These are phyloP conservation scores for Allium cepa DNA, from an alignment of 106 monocot genomes.

Conservation along the genomic window DNA sequence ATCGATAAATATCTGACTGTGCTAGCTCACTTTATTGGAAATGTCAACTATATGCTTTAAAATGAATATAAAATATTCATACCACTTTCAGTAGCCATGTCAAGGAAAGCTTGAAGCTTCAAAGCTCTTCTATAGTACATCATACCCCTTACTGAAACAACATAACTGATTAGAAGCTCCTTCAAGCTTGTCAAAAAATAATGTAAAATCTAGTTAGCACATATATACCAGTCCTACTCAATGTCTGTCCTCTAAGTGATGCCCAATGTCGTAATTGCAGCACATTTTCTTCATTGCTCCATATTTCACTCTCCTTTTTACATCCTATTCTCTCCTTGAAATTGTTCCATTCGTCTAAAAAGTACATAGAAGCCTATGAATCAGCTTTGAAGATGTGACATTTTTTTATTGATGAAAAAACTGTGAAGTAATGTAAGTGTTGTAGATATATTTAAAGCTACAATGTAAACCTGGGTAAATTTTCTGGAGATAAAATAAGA, in stretches of 20 bases:
- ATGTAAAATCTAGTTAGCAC: not conserved
- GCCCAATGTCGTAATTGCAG: conserved; percentile 98
- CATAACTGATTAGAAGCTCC: conserved; percentile 1
- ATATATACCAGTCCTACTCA: conserved; percentile 80
- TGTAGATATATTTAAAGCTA: conserved; percentile 1
- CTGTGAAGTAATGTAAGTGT: too few relatives aligned
- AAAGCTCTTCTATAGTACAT: conserved; percentile 96
- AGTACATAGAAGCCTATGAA: not conserved
- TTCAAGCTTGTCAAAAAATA: not conserved
- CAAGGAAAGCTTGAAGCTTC: conserved; percentile 97
- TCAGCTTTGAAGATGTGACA: too few relatives aligned
- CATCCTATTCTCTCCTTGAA: conserved; percentile 95
- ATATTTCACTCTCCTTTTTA: conserved; percentile 79
- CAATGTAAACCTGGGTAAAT: conserved; percentile 75
- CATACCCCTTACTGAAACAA: conserved; percentile 85
- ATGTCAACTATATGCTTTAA: too few relatives aligned
- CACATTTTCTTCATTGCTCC: conserved; percentile 94
- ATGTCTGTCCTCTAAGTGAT: conserved; percentile 90
- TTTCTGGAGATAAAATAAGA: conserved; percentile 95
- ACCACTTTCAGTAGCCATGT: conserved; percentile 98
- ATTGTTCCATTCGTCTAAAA: conserved; percentile 96
- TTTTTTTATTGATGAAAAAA: too few relatives aligned
- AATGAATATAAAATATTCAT: not conserved
- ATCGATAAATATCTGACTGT: not conserved
- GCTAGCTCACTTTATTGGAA: too few relatives aligned